phyloP scores from a whole-genome alignment of 129 eudicot genomes.

The Pulicaria dysenterica region DNA sequence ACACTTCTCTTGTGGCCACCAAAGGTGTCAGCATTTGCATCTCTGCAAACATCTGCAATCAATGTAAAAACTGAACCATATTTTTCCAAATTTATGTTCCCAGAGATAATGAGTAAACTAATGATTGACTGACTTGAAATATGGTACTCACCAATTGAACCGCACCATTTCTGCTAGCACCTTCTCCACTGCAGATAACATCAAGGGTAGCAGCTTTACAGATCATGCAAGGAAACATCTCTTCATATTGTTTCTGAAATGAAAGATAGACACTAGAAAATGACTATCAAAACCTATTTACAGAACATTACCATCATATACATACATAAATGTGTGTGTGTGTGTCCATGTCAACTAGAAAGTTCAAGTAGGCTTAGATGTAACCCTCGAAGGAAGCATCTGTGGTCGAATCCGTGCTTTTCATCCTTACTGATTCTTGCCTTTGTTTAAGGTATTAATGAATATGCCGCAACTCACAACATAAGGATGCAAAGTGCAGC shows the following conservation, averaged over 20 bases:
- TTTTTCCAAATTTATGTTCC: conserved; percentile 1
- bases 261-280: conserved; percentile 13
- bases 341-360: conserved; percentile 14
- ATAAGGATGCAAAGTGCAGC: no score
- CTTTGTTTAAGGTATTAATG: no score
- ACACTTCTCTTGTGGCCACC: conserved; percentile 83
- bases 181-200: conserved; percentile 72
- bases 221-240: conserved; percentile 80
- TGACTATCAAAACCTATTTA: conserved; percentile 14
- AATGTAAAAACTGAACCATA: conserved; percentile 21
- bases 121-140: conserved; percentile 12
- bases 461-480: no score
- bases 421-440: no score
- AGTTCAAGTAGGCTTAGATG: not conserved
- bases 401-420: no score
- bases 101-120: not conserved
- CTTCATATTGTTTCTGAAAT: conserved; percentile 76
- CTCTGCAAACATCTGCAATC: conserved; percentile 86
- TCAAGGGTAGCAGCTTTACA: conserved; percentile 83
- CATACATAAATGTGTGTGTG: not conserved
- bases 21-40: conserved; percentile 92
- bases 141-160: conserved; percentile 66
- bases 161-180: conserved; percentile 61
- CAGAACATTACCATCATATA: not conserved
- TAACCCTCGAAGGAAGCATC: no score